phyloP scores from a whole-genome alignment of 805 yeast genomes.

The Pichia californica region DNA sequence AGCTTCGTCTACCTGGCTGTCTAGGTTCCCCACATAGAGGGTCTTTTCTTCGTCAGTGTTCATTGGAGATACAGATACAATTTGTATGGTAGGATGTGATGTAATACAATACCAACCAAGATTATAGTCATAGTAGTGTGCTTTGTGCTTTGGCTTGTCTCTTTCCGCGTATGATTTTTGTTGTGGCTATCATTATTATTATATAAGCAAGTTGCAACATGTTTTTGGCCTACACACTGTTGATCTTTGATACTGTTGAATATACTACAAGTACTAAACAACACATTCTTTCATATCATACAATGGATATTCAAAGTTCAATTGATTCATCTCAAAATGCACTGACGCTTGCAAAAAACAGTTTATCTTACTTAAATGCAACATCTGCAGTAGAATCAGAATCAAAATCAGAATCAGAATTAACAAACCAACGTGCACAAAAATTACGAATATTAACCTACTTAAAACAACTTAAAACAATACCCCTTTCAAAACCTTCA shows the following conservation, averaged over 20 bases:
- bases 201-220: no score
- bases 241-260: no score
- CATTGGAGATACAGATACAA: no score
- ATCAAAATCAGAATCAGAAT: not conserved
- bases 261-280: no score
- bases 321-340: not conserved
- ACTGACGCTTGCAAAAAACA: not conserved
- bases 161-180: no score
- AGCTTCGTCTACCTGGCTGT: constrained; percentile 63
- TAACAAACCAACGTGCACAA: not conserved
- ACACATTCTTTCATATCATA: no score
- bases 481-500: not conserved
- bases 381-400: not conserved
- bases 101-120: no score
- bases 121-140: no score
- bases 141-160: no score
- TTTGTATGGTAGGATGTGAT: no score
- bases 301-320: not conserved
- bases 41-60: constrained; percentile 27
- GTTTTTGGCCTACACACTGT: no score
- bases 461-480: not conserved
- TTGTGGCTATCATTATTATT: no score
- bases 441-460: constrained; percentile 1
- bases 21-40: constrained; percentile 77
- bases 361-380: not conserved